A percentile compares a stretch with the other conserved stretches of the same genome.
Evolutionary conservation across 805 yeast species (phyloP).

Genomic region (Komagataella phaffii): DNA sequence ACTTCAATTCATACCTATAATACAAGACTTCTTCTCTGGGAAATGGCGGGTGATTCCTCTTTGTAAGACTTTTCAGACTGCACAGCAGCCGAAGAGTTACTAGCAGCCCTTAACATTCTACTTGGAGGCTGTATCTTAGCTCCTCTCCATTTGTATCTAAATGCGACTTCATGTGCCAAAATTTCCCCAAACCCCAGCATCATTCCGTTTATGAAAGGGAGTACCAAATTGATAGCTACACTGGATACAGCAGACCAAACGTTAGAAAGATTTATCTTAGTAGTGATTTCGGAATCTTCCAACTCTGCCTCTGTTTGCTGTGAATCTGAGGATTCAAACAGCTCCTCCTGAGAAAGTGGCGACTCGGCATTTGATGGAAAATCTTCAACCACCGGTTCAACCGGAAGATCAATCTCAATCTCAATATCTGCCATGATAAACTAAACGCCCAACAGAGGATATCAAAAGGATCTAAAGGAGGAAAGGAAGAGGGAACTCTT

Average conservation of each 20-base stretch:
- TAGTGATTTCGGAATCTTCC: neutral
- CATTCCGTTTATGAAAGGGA: slow-evolving; percentile 87
- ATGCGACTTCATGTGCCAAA: slow-evolving; percentile 85
- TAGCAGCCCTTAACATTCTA: neutral
- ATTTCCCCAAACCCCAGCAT: slow-evolving; percentile 96
- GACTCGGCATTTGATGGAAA: neutral
- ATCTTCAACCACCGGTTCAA: neutral
- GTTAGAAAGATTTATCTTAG: slow-evolving; percentile 2
- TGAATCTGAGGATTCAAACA: neutral
- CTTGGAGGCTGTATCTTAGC: slow-evolving; percentile 32
- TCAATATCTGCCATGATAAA: neutral
- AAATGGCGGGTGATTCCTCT: neutral
- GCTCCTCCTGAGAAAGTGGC: neutral
- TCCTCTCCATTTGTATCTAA: slow-evolving; percentile 62
- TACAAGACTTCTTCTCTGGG: neutral
- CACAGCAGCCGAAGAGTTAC: neutral
- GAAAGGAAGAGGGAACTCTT: neutral
- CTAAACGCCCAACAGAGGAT: neutral
- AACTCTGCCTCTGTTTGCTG: neutral
- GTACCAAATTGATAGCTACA: slow-evolving; percentile 58
- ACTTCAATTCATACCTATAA: neutral
- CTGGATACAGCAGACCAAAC: slow-evolving; percentile 26
- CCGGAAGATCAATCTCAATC: neutral
- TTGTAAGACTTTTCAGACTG: neutral
- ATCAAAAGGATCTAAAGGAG: neutral